Conservation (phyloP, 2,329 filamentous ascomycete species). For the Sphaceloma murrayae region DNA sequence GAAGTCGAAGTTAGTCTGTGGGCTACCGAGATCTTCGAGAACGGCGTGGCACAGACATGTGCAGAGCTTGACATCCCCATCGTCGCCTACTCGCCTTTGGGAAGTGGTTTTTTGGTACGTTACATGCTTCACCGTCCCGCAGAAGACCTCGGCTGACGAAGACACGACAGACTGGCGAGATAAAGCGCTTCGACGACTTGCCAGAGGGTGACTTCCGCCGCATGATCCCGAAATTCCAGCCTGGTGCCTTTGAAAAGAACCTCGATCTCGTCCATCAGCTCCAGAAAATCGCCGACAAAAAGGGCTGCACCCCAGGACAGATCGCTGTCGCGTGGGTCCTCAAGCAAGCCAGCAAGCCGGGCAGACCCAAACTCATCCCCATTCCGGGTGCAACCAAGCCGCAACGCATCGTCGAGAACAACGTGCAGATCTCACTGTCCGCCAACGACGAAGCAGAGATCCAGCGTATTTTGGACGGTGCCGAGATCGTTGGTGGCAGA, state of each 20-base stretch:
- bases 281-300: slow-evolving; percentile 48
- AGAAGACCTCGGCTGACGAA: too few species aligned
- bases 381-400: slow-evolving; percentile 35
- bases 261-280: slow-evolving; percentile 51
- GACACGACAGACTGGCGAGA: slow-evolving; percentile 40
- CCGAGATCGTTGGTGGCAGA: slow-evolving; percentile 35
- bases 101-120: slow-evolving; percentile 45
- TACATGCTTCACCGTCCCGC: not conserved
- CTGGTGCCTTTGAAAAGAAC: slow-evolving; percentile 55
- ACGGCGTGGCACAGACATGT: slow-evolving; percentile 48
- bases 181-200: slow-evolving; percentile 46
- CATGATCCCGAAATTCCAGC: slow-evolving; percentile 50
- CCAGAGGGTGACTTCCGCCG: slow-evolving; percentile 41
- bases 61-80: slow-evolving; percentile 58
- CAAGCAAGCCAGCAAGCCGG: slow-evolving; percentile 33
- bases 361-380: slow-evolving; percentile 36
- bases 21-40: slow-evolving; percentile 47
- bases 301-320: slow-evolving; percentile 42
- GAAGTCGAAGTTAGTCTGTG: slow-evolving; percentile 54
- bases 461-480: slow-evolving; percentile 41
- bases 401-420: slow-evolving; percentile 35
- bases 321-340: slow-evolving; percentile 43
- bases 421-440: slow-evolving; percentile 33
- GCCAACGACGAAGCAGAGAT: slow-evolving; percentile 44
- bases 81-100: slow-evolving; percentile 63